These are phyloP conservation scores for Saccharomyces hybrid DNA, from an alignment of 1,139 yeast species.

Conservation along the genomic window DNA sequence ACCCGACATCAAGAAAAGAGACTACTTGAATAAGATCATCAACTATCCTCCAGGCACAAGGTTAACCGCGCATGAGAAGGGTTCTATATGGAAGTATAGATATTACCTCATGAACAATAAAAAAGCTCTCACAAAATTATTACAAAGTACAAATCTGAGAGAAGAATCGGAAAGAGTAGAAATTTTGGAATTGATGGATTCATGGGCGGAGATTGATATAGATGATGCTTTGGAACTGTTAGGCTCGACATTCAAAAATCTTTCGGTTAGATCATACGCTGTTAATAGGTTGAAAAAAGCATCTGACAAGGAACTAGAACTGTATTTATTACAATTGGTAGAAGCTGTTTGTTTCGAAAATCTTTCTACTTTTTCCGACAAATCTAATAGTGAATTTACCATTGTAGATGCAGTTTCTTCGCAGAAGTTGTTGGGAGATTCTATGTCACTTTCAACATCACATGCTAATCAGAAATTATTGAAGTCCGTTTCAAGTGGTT, in stretches of 20 bases:
- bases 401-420: slow-evolving; percentile 31
- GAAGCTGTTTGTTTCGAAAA: slow-evolving; percentile 83
- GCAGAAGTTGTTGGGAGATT: slow-evolving; percentile 2
- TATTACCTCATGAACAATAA: slow-evolving; percentile 73
- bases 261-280: slow-evolving; percentile 69
- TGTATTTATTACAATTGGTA: slow-evolving; percentile 81
- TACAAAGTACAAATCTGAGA: slow-evolving; percentile 83
- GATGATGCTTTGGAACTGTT: slow-evolving; percentile 91
- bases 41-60: slow-evolving; percentile 78
- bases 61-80: slow-evolving; percentile 75
- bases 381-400: slow-evolving; percentile 37
- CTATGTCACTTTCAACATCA: slow-evolving; percentile 6
- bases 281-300: slow-evolving; percentile 77
- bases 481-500: slow-evolving; percentile 10
- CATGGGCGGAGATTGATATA: slow-evolving; percentile 77
- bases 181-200: slow-evolving; percentile 52
- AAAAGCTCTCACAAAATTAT: slow-evolving; percentile 72
- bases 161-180: slow-evolving; percentile 74
- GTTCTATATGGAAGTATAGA: slow-evolving; percentile 84
- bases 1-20: slow-evolving; percentile 80
- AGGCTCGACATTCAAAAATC: slow-evolving; percentile 58
- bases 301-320: slow-evolving; percentile 66
- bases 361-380: slow-evolving; percentile 23
- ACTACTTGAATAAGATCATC: slow-evolving; percentile 59
- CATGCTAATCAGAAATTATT: slow-evolving; percentile 7